Base-by-base conservation (phyloP, 768 basidiomycete species). In the Lactarius sanguifluus region DNA sequence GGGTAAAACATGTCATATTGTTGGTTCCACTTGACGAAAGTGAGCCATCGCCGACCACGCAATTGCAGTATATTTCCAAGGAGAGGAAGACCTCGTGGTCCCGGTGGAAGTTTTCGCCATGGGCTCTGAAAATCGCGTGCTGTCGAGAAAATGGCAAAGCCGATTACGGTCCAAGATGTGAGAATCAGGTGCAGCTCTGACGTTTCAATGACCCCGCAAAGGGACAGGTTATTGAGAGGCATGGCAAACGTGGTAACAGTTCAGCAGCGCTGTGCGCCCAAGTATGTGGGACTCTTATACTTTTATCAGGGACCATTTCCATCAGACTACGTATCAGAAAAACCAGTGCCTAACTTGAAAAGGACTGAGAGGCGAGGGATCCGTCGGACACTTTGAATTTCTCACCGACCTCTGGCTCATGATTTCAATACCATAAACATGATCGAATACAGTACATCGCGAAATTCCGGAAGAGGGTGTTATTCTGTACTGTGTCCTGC, bases 91-190 rank as follows among this genome's bases (percentile, higher is more conserved):
- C 68, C 65, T 32, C 16, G 62, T 56, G 68, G 68, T 4, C 68
- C 68, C 1, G 68, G 68, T 12, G 68, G 68, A 12, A 67, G 50
- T 28, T 63, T 61, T n/a, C 68, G 68, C 61, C 65, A 69, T 54
- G 68, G 65, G 50, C 65, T 67, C 23, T 45, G 65, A 12, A 67
- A 15, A 28, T 69, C 67, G 30, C 66, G 68, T 30, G 55, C 20
- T 13, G 15, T 40, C 3, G 52, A n/a, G 13, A 50, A 40, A 25
- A 65, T 18, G 9, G 36, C 52, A 38, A 40, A 10, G 43, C 54
- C 59, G 28, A 45, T 8, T 3, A 34, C 20, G 28, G 57, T 1
- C 18, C 57, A 47, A 8, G 36, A 59, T 30, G 38, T 45, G 6
- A 67, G 50, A 47, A 8, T 15, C 9, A 34, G 25, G 52, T 67